These are phyloP conservation scores for Pseudogymnoascus destructans DNA, from an alignment of 2,329 filamentous ascomycete genomes.

Conservation along the genomic window DNA sequence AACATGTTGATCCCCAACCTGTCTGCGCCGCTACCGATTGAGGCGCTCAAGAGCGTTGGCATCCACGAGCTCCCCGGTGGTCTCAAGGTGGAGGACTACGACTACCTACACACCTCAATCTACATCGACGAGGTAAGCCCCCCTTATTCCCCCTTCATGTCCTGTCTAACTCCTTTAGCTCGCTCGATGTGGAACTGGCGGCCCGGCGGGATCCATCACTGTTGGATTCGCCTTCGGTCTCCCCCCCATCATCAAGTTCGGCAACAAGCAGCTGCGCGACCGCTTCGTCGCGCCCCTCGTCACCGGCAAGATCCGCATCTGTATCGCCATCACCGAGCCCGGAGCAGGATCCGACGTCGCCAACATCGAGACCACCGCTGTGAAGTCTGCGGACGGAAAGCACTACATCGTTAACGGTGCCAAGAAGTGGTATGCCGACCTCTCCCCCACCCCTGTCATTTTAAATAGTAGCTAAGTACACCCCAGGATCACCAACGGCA, in stretches of 20 bases:
- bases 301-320: constrained; percentile 50
- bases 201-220: constrained; percentile 50
- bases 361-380: constrained; percentile 56
- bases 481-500: constrained; percentile 52
- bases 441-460: background rate
- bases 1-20: constrained; percentile 61
- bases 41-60: constrained; percentile 51
- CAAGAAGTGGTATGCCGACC: constrained; percentile 52
- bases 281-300: constrained; percentile 55
- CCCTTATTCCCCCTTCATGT: too few relatives aligned
- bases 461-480: background rate
- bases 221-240: constrained; percentile 62
- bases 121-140: constrained; percentile 48
- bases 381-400: constrained; percentile 47
- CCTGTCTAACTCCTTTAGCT: constrained; percentile 33
- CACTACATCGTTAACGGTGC: constrained; percentile 58
- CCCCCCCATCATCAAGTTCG: constrained; percentile 59
- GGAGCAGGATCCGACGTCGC: constrained; percentile 62
- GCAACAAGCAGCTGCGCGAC: constrained; percentile 46
- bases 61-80: constrained; percentile 54
- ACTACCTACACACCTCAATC: constrained; percentile 57
- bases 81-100: constrained; percentile 59
- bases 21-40: constrained; percentile 53
- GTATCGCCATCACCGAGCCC: constrained; percentile 70
- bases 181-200: constrained; percentile 48